These are phyloP conservation scores for Fusarium stilboides DNA, from an alignment of 2,329 filamentous ascomycete species.

Conservation along the genomic window DNA sequence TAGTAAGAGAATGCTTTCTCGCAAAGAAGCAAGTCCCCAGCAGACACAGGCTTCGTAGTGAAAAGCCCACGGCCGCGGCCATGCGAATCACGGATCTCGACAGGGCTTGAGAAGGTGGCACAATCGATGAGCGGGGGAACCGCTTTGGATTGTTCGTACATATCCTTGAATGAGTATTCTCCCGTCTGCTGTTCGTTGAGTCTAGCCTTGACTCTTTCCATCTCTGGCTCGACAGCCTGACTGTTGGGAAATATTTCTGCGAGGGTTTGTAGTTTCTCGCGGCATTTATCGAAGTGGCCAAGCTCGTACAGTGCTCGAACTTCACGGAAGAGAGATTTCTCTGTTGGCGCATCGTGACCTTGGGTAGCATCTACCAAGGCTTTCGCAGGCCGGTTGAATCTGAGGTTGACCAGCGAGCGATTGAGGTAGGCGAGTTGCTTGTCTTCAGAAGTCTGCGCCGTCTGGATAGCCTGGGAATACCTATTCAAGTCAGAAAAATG, in stretches of 20 bases:
- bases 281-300: slow-evolving; percentile 55
- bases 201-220: slow-evolving; percentile 52
- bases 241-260: slow-evolving; percentile 55
- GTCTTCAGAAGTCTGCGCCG: slow-evolving; percentile 49
- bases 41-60: slow-evolving; percentile 61
- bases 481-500: not conserved
- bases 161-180: slow-evolving; percentile 56
- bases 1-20: slow-evolving; percentile 69
- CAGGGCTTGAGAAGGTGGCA: slow-evolving; percentile 61
- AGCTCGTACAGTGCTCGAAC: slow-evolving; percentile 63
- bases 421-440: slow-evolving; percentile 54
- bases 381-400: slow-evolving; percentile 47
- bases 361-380: slow-evolving; percentile 52
- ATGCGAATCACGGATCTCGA: slow-evolving; percentile 58
- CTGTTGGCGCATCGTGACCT: slow-evolving; percentile 46
- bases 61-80: slow-evolving; percentile 67
- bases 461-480: slow-evolving; percentile 12
- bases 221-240: slow-evolving; percentile 47
- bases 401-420: slow-evolving; percentile 55
- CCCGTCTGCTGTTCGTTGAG: slow-evolving; percentile 59
- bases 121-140: slow-evolving; percentile 62
- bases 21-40: slow-evolving; percentile 68
- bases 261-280: slow-evolving; percentile 54
- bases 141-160: slow-evolving; percentile 56
- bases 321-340: slow-evolving; percentile 63